Percentiles rank a stretch among this genome's conserved stretches.
These are phyloP conservation scores for Kodamaea sagamina DNA, from an alignment of 805 yeast species.

Conservation along the genomic window DNA sequence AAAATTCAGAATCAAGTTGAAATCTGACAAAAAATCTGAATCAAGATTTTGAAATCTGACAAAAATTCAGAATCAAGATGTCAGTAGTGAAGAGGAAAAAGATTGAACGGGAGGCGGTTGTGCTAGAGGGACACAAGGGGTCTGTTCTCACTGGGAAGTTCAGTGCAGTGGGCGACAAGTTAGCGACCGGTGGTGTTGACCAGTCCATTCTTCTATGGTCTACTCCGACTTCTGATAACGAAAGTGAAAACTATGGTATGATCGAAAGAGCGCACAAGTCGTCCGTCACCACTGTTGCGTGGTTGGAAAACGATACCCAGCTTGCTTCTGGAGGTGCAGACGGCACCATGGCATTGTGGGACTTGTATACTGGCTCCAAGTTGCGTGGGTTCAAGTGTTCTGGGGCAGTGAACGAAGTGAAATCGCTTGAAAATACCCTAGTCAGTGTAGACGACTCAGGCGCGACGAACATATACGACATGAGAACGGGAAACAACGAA, in stretches of 20 bases:
- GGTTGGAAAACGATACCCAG: constrained; percentile 49
- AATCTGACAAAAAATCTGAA: too few species aligned
- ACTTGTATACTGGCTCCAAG: constrained; percentile 55
- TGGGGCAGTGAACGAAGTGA: constrained; percentile 56
- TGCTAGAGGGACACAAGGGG: constrained; percentile 54
- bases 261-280: constrained; percentile 56
- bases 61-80: constrained; percentile 27
- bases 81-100: constrained; percentile 38
- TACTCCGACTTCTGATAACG: constrained; percentile 30
- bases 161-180: constrained; percentile 48
- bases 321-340: constrained; percentile 63
- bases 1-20: neutral
- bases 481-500: constrained; percentile 44
- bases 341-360: constrained; percentile 61
- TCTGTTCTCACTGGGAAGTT: constrained; percentile 56
- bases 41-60: too few species aligned
- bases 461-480: constrained; percentile 61
- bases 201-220: constrained; percentile 50
- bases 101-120: constrained; percentile 24
- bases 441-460: constrained; percentile 71
- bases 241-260: constrained; percentile 45
- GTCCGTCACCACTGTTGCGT: constrained; percentile 61
- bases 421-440: constrained; percentile 7
- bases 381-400: constrained; percentile 47
- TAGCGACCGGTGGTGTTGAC: constrained; percentile 69